These are phyloP conservation scores for Lodderomyces orthopsilosis DNA, from an alignment of 1,139 yeast species.

Conservation along the genomic window DNA sequence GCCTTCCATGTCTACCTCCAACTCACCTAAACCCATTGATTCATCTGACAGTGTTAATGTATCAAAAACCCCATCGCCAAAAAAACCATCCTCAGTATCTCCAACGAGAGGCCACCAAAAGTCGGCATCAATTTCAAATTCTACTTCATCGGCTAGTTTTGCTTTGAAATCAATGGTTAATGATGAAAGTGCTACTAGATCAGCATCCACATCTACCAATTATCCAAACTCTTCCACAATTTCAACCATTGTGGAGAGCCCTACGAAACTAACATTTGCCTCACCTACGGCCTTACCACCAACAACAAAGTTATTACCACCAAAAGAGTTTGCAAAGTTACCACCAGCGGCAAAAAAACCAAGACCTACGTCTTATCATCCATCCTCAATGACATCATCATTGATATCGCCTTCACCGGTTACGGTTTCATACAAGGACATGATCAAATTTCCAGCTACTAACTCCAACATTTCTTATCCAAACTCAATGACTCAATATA, in stretches of 20 bases:
- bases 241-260: constrained; percentile 48
- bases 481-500: constrained; percentile 34
- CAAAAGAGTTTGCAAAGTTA: constrained; percentile 27
- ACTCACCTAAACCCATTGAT: constrained; percentile 25
- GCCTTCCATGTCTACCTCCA: constrained; percentile 56
- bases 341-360: constrained; percentile 56
- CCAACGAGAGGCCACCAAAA: constrained; percentile 31
- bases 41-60: constrained; percentile 10
- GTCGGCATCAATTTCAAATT: constrained; percentile 32
- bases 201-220: background rate
- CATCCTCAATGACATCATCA: constrained; percentile 47
- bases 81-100: constrained; percentile 14
- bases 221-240: constrained; percentile 17
- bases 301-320: constrained; percentile 13
- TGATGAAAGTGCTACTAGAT: constrained; percentile 22
- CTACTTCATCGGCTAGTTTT: constrained; percentile 53
- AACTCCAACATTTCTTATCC: background rate
- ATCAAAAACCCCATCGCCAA: constrained; percentile 17
- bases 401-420: constrained; percentile 19
- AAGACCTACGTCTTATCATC: constrained; percentile 80
- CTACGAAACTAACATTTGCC: constrained; percentile 21
- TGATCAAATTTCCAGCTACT: constrained; percentile 34
- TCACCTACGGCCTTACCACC: constrained; percentile 5
- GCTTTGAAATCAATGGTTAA: constrained; percentile 67
- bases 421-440: constrained; percentile 20